Percentiles rank a stretch among this genome's conserved stretches.
phyloP scores from a whole-genome alignment of 2,329 filamentous ascomycete species.

The Didymella keratinophila region DNA sequence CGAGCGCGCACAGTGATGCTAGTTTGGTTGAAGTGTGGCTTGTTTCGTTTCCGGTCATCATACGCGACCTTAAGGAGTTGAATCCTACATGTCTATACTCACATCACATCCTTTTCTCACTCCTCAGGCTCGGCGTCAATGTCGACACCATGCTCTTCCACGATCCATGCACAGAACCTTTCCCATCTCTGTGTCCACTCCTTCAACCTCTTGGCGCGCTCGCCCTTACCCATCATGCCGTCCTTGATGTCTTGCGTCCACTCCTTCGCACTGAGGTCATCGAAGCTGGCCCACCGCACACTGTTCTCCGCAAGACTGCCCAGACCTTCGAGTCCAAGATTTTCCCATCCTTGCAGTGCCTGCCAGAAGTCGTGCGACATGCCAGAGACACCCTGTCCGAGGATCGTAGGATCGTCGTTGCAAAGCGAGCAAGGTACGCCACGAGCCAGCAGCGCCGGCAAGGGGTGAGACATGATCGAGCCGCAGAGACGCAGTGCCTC shows the following conservation, averaged over 20 bases:
- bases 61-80: constrained; percentile 10
- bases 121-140: constrained; percentile 58
- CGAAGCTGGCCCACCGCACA: constrained; percentile 86
- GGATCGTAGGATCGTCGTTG: constrained; percentile 90
- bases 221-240: constrained; percentile 73
- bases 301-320: constrained; percentile 92
- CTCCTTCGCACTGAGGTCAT: constrained; percentile 74
- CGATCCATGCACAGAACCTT: constrained; percentile 88
- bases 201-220: constrained; percentile 75
- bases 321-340: constrained; percentile 84
- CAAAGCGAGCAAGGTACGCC: constrained; percentile 84
- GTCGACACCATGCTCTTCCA: constrained; percentile 72
- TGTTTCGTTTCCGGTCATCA: background rate
- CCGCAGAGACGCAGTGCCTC: constrained; percentile 82
- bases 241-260: constrained; percentile 78
- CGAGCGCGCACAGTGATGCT: background rate
- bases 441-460: constrained; percentile 83
- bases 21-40: background rate
- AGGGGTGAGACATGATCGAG: constrained; percentile 77
- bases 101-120: constrained; percentile 17
- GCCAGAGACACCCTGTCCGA: constrained; percentile 81
- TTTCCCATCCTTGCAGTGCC: constrained; percentile 88
- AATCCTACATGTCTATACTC: constrained; percentile 8
- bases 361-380: constrained; percentile 97
- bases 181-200: constrained; percentile 87